These are phyloP conservation scores for Pholiota molesta DNA, from an alignment of 768 basidiomycete genomes.

Conservation along the genomic window DNA sequence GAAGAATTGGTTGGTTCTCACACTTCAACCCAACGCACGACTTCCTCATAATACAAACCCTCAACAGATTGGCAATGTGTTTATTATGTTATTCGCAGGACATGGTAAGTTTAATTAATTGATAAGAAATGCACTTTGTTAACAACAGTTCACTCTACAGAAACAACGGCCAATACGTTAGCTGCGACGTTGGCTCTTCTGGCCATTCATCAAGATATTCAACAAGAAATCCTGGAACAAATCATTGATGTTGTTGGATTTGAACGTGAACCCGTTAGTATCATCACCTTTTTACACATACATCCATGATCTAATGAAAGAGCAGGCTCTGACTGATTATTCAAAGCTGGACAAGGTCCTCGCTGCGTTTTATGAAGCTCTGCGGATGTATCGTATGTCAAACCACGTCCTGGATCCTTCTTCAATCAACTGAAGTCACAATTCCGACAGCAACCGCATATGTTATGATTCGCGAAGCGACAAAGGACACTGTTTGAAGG, in stretches of 20 bases:
- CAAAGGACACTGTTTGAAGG: neutral
- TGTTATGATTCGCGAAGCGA: conserved; percentile 1
- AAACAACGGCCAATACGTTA: conserved; percentile 54
- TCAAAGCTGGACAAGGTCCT: conserved; percentile 43
- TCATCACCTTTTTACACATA: neutral
- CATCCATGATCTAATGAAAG: neutral
- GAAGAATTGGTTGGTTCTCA: neutral
- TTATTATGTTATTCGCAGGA: conserved; percentile 49
- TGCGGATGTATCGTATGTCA: conserved; percentile 49
- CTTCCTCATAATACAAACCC: neutral
- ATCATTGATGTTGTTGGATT: conserved; percentile 41
- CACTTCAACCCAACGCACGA: neutral
- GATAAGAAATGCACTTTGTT: too few relatives aligned
- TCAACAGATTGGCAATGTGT: conserved; percentile 9
- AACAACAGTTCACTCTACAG: conserved; percentile 14
- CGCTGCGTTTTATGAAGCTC: conserved; percentile 45
- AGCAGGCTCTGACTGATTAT: conserved; percentile 43
- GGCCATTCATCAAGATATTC: conserved; percentile 46
- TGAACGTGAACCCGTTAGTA: conserved; percentile 23
- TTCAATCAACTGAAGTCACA: neutral
- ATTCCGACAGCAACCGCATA: neutral
- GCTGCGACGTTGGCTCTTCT: conserved; percentile 51
- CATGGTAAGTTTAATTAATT: conserved; percentile 27
- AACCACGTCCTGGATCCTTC: neutral
- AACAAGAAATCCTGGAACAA: conserved; percentile 50